phyloP scores from a whole-genome alignment of 2,329 filamentous ascomycete genomes.

The Neocucurbitaria cava region DNA sequence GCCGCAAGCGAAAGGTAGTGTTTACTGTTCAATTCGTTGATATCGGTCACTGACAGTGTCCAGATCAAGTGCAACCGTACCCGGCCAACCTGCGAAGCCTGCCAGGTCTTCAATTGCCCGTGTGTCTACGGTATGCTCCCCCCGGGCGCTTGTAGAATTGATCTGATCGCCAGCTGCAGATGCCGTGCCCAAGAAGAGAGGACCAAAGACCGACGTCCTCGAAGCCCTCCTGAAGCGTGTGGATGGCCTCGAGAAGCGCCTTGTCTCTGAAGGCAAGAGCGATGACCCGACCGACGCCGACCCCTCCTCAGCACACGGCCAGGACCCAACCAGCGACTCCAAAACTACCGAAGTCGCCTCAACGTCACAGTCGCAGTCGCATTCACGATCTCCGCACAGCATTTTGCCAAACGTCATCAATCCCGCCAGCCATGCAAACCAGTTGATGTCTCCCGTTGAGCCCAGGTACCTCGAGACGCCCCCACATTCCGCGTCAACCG shows the following conservation, averaged over 20 bases:
- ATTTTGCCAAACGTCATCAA: conserved; percentile 30
- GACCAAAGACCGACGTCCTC: conserved; percentile 87
- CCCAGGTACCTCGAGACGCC: conserved; percentile 37
- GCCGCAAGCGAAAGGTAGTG: conserved; percentile 84
- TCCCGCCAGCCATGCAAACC: conserved; percentile 33
- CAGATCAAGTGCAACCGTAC: conserved; percentile 93
- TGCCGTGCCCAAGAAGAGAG: conserved; percentile 87
- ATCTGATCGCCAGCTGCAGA: conserved; percentile 59
- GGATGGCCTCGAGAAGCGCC: conserved; percentile 80
- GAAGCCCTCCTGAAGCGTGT: conserved; percentile 85
- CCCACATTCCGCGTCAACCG: conserved; percentile 6
- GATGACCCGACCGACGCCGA: conserved; percentile 45
- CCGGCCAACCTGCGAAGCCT: conserved; percentile 85
- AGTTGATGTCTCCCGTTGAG: conserved; percentile 48
- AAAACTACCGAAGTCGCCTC: conserved; percentile 23
- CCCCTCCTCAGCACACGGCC: conserved; percentile 32
- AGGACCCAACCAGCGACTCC: conserved; percentile 32
- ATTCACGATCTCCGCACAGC: conserved; percentile 32
- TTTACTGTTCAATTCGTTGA: background rate
- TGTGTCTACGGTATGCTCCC: conserved; percentile 78
- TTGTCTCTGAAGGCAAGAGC: conserved; percentile 65
- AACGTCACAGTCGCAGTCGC: conserved; percentile 26
- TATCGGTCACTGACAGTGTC: too few relatives aligned
- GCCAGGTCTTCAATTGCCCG: conserved; percentile 85
- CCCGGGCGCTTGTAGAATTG: conserved; percentile 4